phyloP scores from a whole-genome alignment of 148 eudicot species.

The Persicaria tinctoria region DNA sequence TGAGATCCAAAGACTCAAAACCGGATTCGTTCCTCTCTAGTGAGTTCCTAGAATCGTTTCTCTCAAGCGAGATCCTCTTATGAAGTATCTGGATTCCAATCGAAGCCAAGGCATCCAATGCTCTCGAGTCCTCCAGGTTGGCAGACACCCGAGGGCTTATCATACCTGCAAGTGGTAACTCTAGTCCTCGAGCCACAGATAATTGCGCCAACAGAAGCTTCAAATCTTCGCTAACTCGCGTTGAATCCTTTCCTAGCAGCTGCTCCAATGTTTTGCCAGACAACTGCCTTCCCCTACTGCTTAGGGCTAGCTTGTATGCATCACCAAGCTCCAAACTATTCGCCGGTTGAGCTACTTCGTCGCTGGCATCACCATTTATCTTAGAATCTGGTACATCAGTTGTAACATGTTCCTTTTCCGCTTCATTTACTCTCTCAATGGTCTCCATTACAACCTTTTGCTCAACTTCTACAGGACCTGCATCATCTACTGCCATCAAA shows the following conservation, averaged over 20 bases:
- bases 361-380: constrained; percentile 23
- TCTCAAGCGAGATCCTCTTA: constrained; percentile 69
- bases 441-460: constrained; percentile 13
- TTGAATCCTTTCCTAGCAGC: constrained; percentile 50
- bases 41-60: constrained; percentile 70
- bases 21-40: constrained; percentile 54
- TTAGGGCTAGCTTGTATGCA: constrained; percentile 80
- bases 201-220: constrained; percentile 71
- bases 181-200: constrained; percentile 51
- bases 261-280: constrained; percentile 66
- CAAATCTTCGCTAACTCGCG: constrained; percentile 53
- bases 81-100: constrained; percentile 56
- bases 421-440: constrained; percentile 17
- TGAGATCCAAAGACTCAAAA: constrained; percentile 33
- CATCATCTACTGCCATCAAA: not conserved
- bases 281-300: constrained; percentile 57
- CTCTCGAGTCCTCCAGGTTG: constrained; percentile 45
- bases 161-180: constrained; percentile 24
- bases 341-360: constrained; percentile 24
- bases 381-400: constrained; percentile 24
- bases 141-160: constrained; percentile 24
- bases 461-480: constrained; percentile 11
- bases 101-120: constrained; percentile 34
- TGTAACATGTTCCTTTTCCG: constrained; percentile 22
- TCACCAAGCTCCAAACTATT: constrained; percentile 65